Evolutionary conservation across 139 green algal species (phyloP).

Genomic region (Coelastrella sp.): DNA sequence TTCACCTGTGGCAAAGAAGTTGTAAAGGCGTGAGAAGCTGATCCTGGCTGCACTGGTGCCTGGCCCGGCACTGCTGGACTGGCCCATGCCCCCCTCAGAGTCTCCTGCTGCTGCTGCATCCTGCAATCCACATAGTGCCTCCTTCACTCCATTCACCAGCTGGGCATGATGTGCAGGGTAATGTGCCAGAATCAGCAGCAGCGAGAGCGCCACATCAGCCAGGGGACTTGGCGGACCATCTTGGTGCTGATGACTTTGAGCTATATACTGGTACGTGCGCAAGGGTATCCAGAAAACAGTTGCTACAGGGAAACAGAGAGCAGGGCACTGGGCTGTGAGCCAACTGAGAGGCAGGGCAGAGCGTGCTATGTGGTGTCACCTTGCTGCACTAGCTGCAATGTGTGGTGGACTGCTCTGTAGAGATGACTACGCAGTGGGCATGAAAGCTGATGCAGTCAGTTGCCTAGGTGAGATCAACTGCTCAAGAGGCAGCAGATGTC

Average conservation of each 20-base stretch:
- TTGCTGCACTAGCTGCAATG: too few relatives aligned
- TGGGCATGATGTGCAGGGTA: slow-evolving; percentile 49
- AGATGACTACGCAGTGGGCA: too few relatives aligned
- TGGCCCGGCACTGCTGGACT: neutral
- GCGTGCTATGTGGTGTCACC: too few relatives aligned
- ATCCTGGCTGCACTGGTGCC: neutral
- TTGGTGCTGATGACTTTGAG: neutral
- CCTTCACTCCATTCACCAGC: slow-evolving; percentile 41
- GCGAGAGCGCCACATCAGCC: slow-evolving; percentile 54
- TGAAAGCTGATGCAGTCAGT: too few relatives aligned
- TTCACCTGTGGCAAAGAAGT: slow-evolving; percentile 34
- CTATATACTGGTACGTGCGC: slow-evolving; percentile 36
- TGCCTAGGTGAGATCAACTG: too few relatives aligned
- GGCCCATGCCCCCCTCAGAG: neutral
- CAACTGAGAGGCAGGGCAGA: too few relatives aligned
- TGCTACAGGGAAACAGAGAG: slow-evolving; percentile 13
- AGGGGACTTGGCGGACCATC: slow-evolving; percentile 34
- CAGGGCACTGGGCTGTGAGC: neutral
- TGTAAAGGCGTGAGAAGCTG: slow-evolving; percentile 43
- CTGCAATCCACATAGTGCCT: slow-evolving; percentile 26
- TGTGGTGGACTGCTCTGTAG: too few relatives aligned
- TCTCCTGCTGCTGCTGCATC: slow-evolving; percentile 20
- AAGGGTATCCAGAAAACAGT: slow-evolving; percentile 48
- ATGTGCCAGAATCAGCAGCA: slow-evolving; percentile 58
- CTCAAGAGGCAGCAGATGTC: too few relatives aligned